Evolutionary conservation across 495 filamentous ascomycete genomes (phyloP), one percentile per base, ranked within the genome.

Genomic region (Hypoxylon fuscum): DNA sequence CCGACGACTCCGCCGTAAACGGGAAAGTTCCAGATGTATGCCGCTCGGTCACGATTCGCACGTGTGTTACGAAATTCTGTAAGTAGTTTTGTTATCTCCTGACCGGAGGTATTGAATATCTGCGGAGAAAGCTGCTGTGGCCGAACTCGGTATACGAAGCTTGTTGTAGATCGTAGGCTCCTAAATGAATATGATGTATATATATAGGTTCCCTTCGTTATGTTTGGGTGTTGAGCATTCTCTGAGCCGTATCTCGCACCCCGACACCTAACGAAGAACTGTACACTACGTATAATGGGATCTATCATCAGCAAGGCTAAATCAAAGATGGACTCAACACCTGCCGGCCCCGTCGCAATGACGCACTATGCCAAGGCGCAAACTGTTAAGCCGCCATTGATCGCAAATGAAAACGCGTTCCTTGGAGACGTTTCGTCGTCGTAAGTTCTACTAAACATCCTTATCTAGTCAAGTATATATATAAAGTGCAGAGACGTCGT

Each of bases 341-440:
- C 49, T 3, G 62, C 64, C 45, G 46, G 54, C 20, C 64, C 65
- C 12, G 53, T 66, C 20, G 67, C 74, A 21, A 79, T 85, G 71
- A 79, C 73, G 23, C 81, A 90, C 66, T 85, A 81, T 69, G 68
- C 79, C 32, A 77, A 84, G 63, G 86, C 86, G 3, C 87, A 89
- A 69, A 82, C 78, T 14, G 81, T 85, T 73, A 87, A 89, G 75
- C 88, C 84, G 15, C 87, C 88, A 1, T 78, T 90, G 25, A 88
- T 91, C 55, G 88, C 86, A 15, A 89, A 90, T 67, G 87, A 89
- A 53, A 92, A 93, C 64, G 88, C 88, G 8, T 91, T 80, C 67
- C 78, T 91, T 3, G 88, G 86, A 15, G 90, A 92, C 68, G 72
- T 90, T 18, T 77, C 79, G 32, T 81, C 85, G 0, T 87, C 81